Conservation (phyloP, 2,329 filamentous ascomycete genomes). For the Beauveria caledonica region DNA sequence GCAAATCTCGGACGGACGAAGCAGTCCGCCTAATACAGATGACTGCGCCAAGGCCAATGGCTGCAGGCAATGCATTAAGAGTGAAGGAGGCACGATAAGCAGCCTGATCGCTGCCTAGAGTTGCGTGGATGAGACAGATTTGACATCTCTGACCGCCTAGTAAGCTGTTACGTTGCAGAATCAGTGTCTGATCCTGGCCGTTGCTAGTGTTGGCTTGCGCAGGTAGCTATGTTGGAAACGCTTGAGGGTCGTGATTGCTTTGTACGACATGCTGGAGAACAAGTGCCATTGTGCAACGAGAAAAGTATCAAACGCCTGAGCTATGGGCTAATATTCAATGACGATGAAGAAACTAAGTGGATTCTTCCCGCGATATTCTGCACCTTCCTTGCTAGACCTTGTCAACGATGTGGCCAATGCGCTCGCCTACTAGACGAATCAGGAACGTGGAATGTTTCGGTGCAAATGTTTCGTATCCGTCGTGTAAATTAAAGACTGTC, state of each 20-base stretch:
- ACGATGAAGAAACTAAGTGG: neutral
- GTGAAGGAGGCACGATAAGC: neutral
- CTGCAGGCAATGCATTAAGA: neutral
- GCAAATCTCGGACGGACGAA: no score
- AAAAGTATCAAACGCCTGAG: no score
- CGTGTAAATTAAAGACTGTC: no score
- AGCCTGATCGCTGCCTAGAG: neutral
- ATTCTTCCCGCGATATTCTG: neutral
- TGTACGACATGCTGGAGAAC: no score
- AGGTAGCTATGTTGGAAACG: neutral
- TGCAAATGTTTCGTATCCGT: neutral
- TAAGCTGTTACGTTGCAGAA: neutral
- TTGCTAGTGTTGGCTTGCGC: neutral
- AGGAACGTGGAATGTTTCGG: neutral
- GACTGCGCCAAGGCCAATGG: neutral
- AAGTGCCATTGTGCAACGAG: no score
- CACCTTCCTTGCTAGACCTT: neutral
- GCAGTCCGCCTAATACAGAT: neutral
- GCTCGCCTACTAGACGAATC: neutral
- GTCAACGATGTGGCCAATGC: neutral
- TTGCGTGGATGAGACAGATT: neutral
- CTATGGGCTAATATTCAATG: no score
- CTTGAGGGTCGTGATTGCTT: no score
- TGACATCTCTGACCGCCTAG: neutral
- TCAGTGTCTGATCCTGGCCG: neutral